Conservation (phyloP, 257 asterid species). For the Nicotiana paniculata region DNA sequence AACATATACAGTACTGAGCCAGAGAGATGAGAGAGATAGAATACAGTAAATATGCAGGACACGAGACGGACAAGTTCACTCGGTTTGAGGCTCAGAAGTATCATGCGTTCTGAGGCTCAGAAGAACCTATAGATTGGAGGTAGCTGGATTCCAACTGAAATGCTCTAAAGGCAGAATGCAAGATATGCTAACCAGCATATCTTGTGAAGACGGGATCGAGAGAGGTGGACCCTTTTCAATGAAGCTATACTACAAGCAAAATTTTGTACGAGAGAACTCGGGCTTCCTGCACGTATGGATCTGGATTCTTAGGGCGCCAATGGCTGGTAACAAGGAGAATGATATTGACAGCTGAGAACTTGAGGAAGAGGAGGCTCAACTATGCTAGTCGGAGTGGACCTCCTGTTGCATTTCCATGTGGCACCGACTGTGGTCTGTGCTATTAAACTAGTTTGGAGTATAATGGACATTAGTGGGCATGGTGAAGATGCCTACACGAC, state of each 20-base stretch:
- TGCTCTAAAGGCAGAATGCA: not conserved
- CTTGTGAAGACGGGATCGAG: not conserved
- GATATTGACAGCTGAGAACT: not conserved
- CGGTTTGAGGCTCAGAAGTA: not conserved
- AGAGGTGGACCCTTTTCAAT: not conserved
- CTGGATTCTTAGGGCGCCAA: not conserved
- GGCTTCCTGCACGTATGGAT: not conserved
- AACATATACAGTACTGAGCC: not conserved
- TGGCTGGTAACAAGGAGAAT: not conserved
- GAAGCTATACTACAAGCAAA: not conserved
- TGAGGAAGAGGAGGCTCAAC: not conserved
- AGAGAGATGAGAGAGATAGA: not conserved
- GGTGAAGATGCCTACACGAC: not conserved
- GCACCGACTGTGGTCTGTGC: not conserved
- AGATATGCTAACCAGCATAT: not conserved
- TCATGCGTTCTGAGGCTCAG: not conserved
- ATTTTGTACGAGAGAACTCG: not conserved
- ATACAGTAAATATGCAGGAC: not conserved
- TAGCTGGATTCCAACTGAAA: not conserved
- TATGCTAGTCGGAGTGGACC: not conserved
- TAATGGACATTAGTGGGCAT: not conserved
- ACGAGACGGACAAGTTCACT: not conserved
- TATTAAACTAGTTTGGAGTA: not conserved
- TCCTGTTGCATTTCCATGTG: not conserved
- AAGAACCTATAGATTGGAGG: not conserved